phyloP scores from a whole-genome alignment of 345 rosid genomes.

The Sonneratia alba region DNA sequence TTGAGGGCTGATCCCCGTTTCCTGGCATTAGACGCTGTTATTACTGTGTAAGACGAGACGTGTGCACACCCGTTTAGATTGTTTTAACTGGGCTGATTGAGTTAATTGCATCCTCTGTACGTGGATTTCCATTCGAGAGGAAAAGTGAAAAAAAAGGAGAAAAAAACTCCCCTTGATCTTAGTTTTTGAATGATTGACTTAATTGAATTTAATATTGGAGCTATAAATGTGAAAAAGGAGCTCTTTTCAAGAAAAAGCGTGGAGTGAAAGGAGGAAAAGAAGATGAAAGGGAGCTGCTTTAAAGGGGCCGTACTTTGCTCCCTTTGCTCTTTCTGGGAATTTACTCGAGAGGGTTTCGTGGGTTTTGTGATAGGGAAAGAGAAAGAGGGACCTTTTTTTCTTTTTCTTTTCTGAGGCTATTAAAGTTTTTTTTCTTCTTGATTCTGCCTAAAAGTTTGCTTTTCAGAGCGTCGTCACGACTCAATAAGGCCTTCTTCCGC shows the following conservation, averaged over 20 bases:
- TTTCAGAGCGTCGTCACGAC: background rate
- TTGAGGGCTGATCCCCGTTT: background rate
- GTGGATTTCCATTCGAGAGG: background rate
- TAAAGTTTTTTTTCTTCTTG: constrained; percentile 15
- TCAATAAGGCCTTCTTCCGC: background rate
- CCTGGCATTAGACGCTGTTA: background rate
- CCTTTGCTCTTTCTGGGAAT: constrained; percentile 10
- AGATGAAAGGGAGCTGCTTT: constrained; percentile 5
- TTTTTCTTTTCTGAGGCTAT: constrained; percentile 4
- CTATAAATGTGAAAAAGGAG: background rate
- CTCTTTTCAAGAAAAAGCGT: constrained; percentile 1
- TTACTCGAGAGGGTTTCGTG: constrained; percentile 7
- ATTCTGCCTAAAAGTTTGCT: constrained; percentile 10
- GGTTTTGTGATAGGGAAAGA: constrained; percentile 3
- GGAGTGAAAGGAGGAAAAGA: constrained; percentile 1
- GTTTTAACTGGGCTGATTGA: background rate
- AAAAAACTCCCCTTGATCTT: too few relatives aligned
- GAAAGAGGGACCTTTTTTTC: background rate
- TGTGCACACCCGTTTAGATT: background rate
- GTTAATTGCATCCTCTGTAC: background rate
- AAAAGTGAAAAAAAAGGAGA: background rate
- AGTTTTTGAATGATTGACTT: background rate
- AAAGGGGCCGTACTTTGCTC: background rate
- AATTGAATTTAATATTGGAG: background rate
- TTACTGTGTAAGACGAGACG: background rate